Base-by-base conservation (phyloP, 352 stramenopile genomes). In the Globisporangium irregulare region DNA sequence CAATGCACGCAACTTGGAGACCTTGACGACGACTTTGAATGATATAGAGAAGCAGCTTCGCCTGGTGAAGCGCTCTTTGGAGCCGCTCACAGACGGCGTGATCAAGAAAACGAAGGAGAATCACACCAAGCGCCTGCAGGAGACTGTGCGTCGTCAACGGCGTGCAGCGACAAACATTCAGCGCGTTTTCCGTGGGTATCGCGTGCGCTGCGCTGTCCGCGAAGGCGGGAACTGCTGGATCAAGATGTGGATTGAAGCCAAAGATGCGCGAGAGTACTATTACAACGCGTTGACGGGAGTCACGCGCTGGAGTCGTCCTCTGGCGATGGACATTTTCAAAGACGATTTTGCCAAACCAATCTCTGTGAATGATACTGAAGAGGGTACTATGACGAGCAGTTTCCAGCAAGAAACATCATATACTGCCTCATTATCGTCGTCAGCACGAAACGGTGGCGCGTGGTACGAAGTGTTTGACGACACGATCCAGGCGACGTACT, bases 401-500 rank as follows among this genome's bases (percentile, higher is more conserved):
- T 51, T 0, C 41, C 38, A 41, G 4, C 32, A 46, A 18, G 20
- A 64, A 18, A 8, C 18, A 27, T 38, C 15, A 25, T 25, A 24
- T 53, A 9, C 12, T 32, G 34, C 18, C 1, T 10, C 10, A 12
- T 36, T 50, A 25, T 18, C 14, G 15, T 25, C 22, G 25, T 38
- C 36, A 25, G 18, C 12, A 10, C 58, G 46, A 22, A 24, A 36
- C 10, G 51, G 27, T 29, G 67, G 57, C 8, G 34, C 58, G 6
- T 96, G 89, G 89, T 92, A 91, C 51, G 84, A 95, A 73, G 84
- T 77, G 14, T 90, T 80, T 36, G 87, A 96, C 32, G 86, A 96
- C 51, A 65, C 64, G 0, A n/a, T 90, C n/a, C 75, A 86, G 20
- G 67, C 78, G 12, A 64, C 73, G 4, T 96, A 94, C 66, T 96